These are phyloP conservation scores for Thermomyces lanuginosus DNA, from an alignment of 2,329 filamentous ascomycete genomes.

Conservation along the genomic window DNA sequence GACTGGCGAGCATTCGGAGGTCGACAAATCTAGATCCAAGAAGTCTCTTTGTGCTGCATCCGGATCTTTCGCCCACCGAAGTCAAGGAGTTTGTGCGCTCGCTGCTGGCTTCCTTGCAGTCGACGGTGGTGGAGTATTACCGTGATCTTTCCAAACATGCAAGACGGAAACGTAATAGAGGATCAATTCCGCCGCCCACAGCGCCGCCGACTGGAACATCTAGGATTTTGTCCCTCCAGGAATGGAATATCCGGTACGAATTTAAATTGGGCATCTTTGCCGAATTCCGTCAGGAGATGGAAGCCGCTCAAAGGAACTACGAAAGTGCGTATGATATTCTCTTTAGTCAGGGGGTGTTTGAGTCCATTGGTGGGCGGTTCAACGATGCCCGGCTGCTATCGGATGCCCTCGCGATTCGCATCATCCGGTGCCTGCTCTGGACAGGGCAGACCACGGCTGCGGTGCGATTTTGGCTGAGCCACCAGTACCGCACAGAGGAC, in stretches of 20 bases:
- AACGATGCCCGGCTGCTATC: constrained; percentile 81
- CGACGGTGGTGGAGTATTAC: constrained; percentile 73
- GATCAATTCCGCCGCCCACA: constrained; percentile 62
- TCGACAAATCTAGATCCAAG: constrained; percentile 69
- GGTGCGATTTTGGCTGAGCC: constrained; percentile 62
- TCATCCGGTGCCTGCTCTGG: constrained; percentile 70
- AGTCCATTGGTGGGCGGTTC: constrained; percentile 75
- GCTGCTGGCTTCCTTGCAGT: constrained; percentile 56
- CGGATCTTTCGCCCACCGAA: constrained; percentile 54
- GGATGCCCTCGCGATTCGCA: constrained; percentile 64
- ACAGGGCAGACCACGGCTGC: constrained; percentile 62
- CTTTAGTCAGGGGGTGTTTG: constrained; percentile 67
- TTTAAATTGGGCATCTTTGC: constrained; percentile 84
- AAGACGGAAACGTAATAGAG: constrained; percentile 70
- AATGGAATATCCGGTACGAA: constrained; percentile 89
- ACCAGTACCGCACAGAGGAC: constrained; percentile 56
- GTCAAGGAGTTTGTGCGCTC: constrained; percentile 57
- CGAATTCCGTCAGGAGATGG: constrained; percentile 86
- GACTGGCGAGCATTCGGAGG: constrained; percentile 61
- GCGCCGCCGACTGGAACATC: constrained; percentile 74
- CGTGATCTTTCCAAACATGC: constrained; percentile 84
- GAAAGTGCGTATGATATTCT: constrained; percentile 74
- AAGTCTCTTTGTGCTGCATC: constrained; percentile 68
- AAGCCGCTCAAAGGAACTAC: constrained; percentile 69
- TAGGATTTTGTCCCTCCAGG: constrained; percentile 65